Conservation (phyloP, 2,329 filamentous ascomycete species). For the Cryoendolithus antarcticus region DNA sequence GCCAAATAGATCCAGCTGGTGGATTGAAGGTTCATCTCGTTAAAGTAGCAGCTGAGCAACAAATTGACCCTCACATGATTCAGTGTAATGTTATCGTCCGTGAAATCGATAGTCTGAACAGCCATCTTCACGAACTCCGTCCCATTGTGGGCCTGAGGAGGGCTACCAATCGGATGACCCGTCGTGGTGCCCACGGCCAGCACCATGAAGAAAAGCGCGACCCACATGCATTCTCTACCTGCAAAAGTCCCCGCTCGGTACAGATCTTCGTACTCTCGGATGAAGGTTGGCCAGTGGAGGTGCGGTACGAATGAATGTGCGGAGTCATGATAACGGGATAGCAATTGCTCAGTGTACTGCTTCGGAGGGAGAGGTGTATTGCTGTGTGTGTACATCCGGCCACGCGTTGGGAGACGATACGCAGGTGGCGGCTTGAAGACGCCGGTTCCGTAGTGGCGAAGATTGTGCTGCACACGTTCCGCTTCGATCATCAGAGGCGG, state of each 20-base stretch:
- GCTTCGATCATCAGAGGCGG: slow-evolving; percentile 55
- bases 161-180: slow-evolving; percentile 42
- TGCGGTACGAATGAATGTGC: slow-evolving; percentile 74
- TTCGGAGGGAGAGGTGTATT: slow-evolving; percentile 51
- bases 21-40: slow-evolving; percentile 76
- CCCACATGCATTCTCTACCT: slow-evolving; percentile 55
- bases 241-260: slow-evolving; percentile 54
- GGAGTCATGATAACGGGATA: slow-evolving; percentile 63
- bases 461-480: slow-evolving; percentile 56
- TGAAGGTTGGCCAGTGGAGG: slow-evolving; percentile 77
- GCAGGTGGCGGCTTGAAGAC: slow-evolving; percentile 67
- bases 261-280: slow-evolving; percentile 60
- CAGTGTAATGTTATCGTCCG: slow-evolving; percentile 64
- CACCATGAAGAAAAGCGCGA: slow-evolving; percentile 69
- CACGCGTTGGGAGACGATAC: slow-evolving; percentile 44
- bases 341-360: slow-evolving; percentile 55
- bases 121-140: slow-evolving; percentile 60
- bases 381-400: slow-evolving; percentile 35
- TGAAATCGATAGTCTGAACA: slow-evolving; percentile 60
- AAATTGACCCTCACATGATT: slow-evolving; percentile 63
- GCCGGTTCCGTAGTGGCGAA: slow-evolving; percentile 62
- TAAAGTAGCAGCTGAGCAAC: slow-evolving; percentile 65
- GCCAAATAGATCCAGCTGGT: slow-evolving; percentile 80
- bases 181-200: slow-evolving; percentile 74
- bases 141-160: slow-evolving; percentile 42